Evolutionary conservation across 169 alveolate genomes (phyloP), one percentile per base, ranked within the genome.

Genomic region (Haemoproteus tartakovskyi): DNA sequence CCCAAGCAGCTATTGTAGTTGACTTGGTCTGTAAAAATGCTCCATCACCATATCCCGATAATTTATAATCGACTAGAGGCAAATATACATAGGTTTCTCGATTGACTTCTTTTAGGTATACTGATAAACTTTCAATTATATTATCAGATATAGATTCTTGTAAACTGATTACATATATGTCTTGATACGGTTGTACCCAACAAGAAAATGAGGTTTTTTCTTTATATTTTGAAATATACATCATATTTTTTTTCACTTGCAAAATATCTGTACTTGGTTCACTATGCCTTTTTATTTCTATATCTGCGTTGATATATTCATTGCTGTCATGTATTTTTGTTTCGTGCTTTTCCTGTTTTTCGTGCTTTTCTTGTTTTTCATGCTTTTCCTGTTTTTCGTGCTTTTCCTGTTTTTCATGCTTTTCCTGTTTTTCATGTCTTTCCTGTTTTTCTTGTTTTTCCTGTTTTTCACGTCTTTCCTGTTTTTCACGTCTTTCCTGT

Each of bases 41-140:
- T 12, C 95, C 95, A 12, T 91, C 93, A 11, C 95, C 95, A 19
- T 64, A 61, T 0, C 95, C 95, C 1, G 94, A 87, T 3, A 91
- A 63, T 52, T 89, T 89, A 40, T 84, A 85, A 38, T 89, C 87
- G 2, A 87, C 92, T 50, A 89, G 64, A 11, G 86, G 84, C 24
- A 90, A 79, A 40, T 90, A 50, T 22, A 50, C 62, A 59, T 63
- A 89, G 0, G 83, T 57, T 38, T 87, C 91, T 21, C 59, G 79
- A 33, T 86, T 56, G 47, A 78, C 80, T 24, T 63, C 83, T 56
- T 80, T 81, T 59, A 91, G 59, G 57, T 78, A 89, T 29, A 45
- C 60, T 29, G 89, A 80, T 37, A 91, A 60, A 29, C 84, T 63
- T 22, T 52, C 61, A 47, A 86, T 86, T 19, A 91, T 59, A 83